phyloP scores from a whole-genome alignment of 2,329 filamentous ascomycete species.

The Xylaria sp. region DNA sequence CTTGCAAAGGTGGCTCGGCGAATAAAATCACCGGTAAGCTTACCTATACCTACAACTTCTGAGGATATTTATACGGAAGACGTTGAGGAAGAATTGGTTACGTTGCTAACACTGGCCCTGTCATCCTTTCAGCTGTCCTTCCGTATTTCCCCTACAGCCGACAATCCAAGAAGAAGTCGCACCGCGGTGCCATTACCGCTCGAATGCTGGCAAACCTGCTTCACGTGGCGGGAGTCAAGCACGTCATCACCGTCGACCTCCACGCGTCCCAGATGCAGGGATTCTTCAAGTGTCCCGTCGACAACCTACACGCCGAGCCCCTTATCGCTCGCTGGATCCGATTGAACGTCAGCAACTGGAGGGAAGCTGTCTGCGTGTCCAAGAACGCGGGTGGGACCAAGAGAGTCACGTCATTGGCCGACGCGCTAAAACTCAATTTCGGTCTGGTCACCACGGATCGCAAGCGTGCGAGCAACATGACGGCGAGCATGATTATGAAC shows the following conservation, averaged over 20 bases:
- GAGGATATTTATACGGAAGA: background rate
- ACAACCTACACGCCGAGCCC: conserved; percentile 95
- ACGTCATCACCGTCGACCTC: conserved; percentile 95
- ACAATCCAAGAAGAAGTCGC: conserved; percentile 98
- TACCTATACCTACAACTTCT: background rate
- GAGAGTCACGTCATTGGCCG: conserved; percentile 91
- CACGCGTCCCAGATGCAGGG: conserved; percentile 99
- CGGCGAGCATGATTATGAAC: conserved; percentile 75
- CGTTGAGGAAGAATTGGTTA: conserved; percentile 6
- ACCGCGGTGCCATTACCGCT: conserved; percentile 93
- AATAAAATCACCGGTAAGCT: conserved; percentile 90
- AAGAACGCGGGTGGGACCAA: conserved; percentile 98
- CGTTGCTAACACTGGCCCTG: conserved; percentile 17
- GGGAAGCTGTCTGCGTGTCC: conserved; percentile 90
- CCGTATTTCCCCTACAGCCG: conserved; percentile 99
- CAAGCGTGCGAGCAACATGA: conserved; percentile 67
- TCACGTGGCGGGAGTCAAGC: conserved; percentile 90
- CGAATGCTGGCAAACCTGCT: conserved; percentile 96
- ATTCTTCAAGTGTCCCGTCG: conserved; percentile 96
- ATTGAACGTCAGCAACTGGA: conserved; percentile 84
- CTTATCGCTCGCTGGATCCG: conserved; percentile 95
- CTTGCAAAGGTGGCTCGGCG: conserved; percentile 95
- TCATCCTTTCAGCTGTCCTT: conserved; percentile 66
- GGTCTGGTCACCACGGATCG: conserved; percentile 91
- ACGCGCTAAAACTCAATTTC: conserved; percentile 96